Evolutionary conservation across 2,329 filamentous ascomycete species (phyloP).

Genomic region (Ascomycota sp.): DNA sequence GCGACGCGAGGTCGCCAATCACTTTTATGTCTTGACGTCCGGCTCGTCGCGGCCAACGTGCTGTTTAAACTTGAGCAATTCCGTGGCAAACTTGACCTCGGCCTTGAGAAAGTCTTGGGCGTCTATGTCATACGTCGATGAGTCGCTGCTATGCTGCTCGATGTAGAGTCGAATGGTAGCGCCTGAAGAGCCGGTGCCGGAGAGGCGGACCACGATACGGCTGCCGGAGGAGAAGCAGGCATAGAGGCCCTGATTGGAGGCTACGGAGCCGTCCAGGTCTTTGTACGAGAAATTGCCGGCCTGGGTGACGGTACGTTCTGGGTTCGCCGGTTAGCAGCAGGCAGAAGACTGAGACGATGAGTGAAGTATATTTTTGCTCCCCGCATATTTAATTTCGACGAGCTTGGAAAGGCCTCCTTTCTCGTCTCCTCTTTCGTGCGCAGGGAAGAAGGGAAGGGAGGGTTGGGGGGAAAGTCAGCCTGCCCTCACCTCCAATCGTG

Average conservation of each 20-base stretch:
- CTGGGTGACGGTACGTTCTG: slow-evolving; percentile 61
- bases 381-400: no score
- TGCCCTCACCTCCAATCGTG: slow-evolving; percentile 51
- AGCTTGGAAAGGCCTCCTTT: background rate
- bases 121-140: slow-evolving; percentile 56
- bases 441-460: no score
- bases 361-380: no score
- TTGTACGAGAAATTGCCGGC: slow-evolving; percentile 97
- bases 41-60: slow-evolving; percentile 82
- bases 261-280: slow-evolving; percentile 90
- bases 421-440: background rate
- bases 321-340: no score
- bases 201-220: slow-evolving; percentile 85
- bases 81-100: slow-evolving; percentile 68
- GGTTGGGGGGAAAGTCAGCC: slow-evolving; percentile 4
- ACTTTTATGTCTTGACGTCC: slow-evolving; percentile 76
- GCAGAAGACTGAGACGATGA: no score
- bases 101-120: slow-evolving; percentile 88
- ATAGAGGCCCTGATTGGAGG: slow-evolving; percentile 89
- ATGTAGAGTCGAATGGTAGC: slow-evolving; percentile 95
- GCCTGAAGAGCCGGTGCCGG: slow-evolving; percentile 83
- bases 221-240: slow-evolving; percentile 88
- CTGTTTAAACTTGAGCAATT: slow-evolving; percentile 82
- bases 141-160: slow-evolving; percentile 79
- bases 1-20: background rate